Conservation (phyloP, 164 flowering plant genomes). For the grape (Vitis vinifera) region ASM3070453v1 NC_081822.1:6414001-6414500, state of each 20-base stretch:
- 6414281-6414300: too few relatives aligned
- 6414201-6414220: conserved; percentile 73
- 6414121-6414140: conserved; percentile 94
- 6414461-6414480: conserved; percentile 92
- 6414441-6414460: conserved; percentile 92
- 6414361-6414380: conserved; percentile 78
- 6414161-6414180: conserved; percentile 91
- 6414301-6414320: background rate
- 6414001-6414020: conserved; percentile 99
- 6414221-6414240: conserved; percentile 29
- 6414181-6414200: conserved; percentile 81
- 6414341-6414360: conserved; percentile 69
- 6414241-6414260: background rate
- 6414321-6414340: background rate
- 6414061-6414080: background rate
- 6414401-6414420: conserved; percentile 76
- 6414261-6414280: too few relatives aligned
- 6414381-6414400: conserved; percentile 40
- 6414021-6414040: background rate
- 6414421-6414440: conserved; percentile 82
- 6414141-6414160: conserved; percentile 90
- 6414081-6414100: conserved; percentile 6
- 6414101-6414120: conserved; percentile 88
- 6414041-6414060: background rate
- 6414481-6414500: conserved; percentile 87